Conservation (phyloP, 768 basidiomycete species). For the Daedaleopsis nitida region DNA sequence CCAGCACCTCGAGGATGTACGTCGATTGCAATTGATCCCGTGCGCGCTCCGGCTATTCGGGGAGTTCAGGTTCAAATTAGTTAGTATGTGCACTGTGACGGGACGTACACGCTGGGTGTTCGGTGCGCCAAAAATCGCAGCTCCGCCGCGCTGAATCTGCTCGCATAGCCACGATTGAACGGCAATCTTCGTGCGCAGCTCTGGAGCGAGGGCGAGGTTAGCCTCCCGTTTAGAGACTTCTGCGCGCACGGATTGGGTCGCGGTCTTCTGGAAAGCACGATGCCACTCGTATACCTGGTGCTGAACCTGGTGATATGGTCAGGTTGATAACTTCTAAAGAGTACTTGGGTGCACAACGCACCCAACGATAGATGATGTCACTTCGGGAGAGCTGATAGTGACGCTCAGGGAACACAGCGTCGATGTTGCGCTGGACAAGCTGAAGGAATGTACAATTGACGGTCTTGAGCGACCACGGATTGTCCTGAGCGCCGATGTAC, state of each 20-base stretch:
- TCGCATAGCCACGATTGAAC: background rate
- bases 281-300: conserved; percentile 9
- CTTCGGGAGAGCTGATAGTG: background rate
- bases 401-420: background rate
- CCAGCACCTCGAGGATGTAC: background rate
- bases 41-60: too few species aligned
- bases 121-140: background rate
- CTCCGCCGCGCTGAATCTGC: background rate
- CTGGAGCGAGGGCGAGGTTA: background rate
- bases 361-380: background rate
- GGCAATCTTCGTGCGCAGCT: background rate
- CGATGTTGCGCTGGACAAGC: background rate
- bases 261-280: background rate
- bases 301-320: too few species aligned
- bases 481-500: background rate
- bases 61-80: too few species aligned
- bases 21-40: background rate
- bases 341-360: too few species aligned
- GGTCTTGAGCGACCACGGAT: too few species aligned
- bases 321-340: too few species aligned
- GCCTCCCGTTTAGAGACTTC: background rate
- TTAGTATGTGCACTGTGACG: too few species aligned
- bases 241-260: background rate
- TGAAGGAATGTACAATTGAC: too few species aligned
- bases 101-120: too few species aligned